Evolutionary conservation across 1,139 yeast species (phyloP).

Genomic region (Lodderomyces jiufengensis): DNA sequence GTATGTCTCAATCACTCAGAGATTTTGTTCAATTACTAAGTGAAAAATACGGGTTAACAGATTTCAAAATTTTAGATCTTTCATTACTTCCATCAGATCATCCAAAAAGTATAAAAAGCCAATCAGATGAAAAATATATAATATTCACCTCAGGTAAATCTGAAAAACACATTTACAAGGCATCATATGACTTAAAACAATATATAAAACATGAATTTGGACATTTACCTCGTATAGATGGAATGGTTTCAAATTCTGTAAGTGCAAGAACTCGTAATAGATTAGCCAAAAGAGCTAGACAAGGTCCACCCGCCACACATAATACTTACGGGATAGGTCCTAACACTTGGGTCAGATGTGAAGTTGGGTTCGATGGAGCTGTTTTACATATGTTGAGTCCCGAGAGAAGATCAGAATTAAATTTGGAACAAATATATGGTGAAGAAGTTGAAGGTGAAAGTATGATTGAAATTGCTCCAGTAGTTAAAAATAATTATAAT

Average conservation of each 20-base stretch:
- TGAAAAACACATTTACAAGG: slow-evolving; percentile 69
- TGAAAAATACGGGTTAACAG: slow-evolving; percentile 61
- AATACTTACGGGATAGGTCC: slow-evolving; percentile 54
- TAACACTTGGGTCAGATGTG: slow-evolving; percentile 81
- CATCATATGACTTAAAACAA: slow-evolving; percentile 54
- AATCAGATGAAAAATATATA: slow-evolving; percentile 42
- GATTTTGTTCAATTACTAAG: slow-evolving; percentile 47
- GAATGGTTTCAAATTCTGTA: slow-evolving; percentile 60
- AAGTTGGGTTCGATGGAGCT: slow-evolving; percentile 59
- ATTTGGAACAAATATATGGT: slow-evolving; percentile 69
- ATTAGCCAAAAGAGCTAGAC: slow-evolving; percentile 54
- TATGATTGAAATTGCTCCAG: slow-evolving; percentile 2
- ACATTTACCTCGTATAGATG: slow-evolving; percentile 59
- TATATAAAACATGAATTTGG: slow-evolving; percentile 32
- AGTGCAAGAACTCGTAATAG: slow-evolving; percentile 61
- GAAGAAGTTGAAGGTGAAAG: slow-evolving; percentile 33
- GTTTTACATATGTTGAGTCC: slow-evolving; percentile 70
- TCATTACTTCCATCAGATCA: slow-evolving; percentile 34
- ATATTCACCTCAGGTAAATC: slow-evolving; percentile 78
- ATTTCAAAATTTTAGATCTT: slow-evolving; percentile 55
- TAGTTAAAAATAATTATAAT: neutral
- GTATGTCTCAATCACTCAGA: slow-evolving; percentile 51
- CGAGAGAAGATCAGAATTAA: slow-evolving; percentile 61
- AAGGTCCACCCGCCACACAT: slow-evolving; percentile 53
- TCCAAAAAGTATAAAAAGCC: slow-evolving; percentile 33